Evolutionary conservation across 2,329 filamentous ascomycete genomes (phyloP), one percentile per base, ranked within the genome.

Genomic region (Pseudocercospora fuligena): DNA sequence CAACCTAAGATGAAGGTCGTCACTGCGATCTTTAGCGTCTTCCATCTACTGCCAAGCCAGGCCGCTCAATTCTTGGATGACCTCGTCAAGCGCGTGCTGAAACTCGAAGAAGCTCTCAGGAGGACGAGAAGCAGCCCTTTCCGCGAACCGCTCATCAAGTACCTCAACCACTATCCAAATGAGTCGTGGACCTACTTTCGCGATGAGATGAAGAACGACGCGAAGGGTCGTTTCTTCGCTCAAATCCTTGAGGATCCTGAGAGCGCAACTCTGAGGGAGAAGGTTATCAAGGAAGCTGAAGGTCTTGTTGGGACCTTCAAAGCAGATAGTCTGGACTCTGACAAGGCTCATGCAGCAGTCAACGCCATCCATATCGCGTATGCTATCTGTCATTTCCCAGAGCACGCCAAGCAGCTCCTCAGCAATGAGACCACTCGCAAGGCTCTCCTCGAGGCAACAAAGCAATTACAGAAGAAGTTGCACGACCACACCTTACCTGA

Each of bases 1-100:
- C 92, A 95, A 73, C 87, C 88, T 14, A 90, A 92, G 72, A 97
- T 99, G 90, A 97, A 95, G 81, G 91, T 98, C 56, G 93, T 98
- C 43, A 92, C 93, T 2, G 92, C 94, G 0, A 96, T 98, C 62
- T 91, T 99, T 78, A 95, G 97, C 76, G 94, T 99, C 64, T 99
- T 99, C 78, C 94, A 98, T 77, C 86, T 99, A n/a, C 85, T 99
- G 4, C 95, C 96, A 0, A 87, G 92, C 0, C 93, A 93, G 9
- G 96, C 96, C 1, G 92, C 94, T 67, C 89, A 90, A 16, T 99
- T 99, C 78, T 93, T 98, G 79, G 92, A 94, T 67, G 88, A 92
- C 31, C 86, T 99, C 51, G 92, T 98, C 58, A 91, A 97, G 71
- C 92, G 91, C 60, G 92, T 97, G n/a, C 84, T 99, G 64, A 91